Conservation (phyloP, 2,329 filamentous ascomycete species). For the Endocalyx cinctus region DNA sequence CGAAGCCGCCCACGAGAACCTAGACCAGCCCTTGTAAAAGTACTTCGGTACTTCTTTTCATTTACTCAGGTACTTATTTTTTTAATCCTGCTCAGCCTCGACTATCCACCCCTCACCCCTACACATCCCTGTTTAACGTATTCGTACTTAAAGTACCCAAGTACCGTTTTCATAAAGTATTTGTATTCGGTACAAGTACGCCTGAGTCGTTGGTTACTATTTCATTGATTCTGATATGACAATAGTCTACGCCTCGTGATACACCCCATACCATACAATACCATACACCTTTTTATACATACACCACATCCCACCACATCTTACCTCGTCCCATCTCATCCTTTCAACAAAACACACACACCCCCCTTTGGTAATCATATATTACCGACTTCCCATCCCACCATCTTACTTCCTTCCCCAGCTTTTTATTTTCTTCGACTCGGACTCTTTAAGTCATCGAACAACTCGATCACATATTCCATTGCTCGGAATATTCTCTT, state of each 20-base stretch:
- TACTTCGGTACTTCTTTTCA: too few species aligned
- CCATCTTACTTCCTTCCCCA: slow-evolving; percentile 13
- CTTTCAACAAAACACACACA: too few species aligned
- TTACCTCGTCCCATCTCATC: slow-evolving; percentile 6
- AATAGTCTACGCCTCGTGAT: slow-evolving; percentile 27
- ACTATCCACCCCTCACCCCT: slow-evolving; percentile 26
- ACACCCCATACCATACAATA: slow-evolving; percentile 13
- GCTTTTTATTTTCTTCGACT: slow-evolving; percentile 19
- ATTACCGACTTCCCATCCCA: slow-evolving; percentile 20
- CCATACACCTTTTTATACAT: slow-evolving; percentile 9
- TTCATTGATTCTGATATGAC: slow-evolving; percentile 22
- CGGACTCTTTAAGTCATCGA: too few species aligned
- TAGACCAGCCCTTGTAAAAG: too few species aligned
- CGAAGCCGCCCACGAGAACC: too few species aligned
- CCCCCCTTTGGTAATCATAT: slow-evolving; percentile 16
- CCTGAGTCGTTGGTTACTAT: slow-evolving; percentile 19
- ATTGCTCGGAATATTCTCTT: slow-evolving; percentile 4
- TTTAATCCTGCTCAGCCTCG: slow-evolving; percentile 28
- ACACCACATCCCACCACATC: slow-evolving; percentile 11
- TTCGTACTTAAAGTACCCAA: too few species aligned
- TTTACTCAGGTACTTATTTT: too few species aligned
- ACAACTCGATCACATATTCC: too few species aligned
- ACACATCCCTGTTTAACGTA: too few species aligned
- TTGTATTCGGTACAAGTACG: slow-evolving; percentile 16
- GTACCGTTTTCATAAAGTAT: too few species aligned